Evolutionary conservation across 306 rosid species (phyloP).

Genomic region (Nissolia schottii): DNA sequence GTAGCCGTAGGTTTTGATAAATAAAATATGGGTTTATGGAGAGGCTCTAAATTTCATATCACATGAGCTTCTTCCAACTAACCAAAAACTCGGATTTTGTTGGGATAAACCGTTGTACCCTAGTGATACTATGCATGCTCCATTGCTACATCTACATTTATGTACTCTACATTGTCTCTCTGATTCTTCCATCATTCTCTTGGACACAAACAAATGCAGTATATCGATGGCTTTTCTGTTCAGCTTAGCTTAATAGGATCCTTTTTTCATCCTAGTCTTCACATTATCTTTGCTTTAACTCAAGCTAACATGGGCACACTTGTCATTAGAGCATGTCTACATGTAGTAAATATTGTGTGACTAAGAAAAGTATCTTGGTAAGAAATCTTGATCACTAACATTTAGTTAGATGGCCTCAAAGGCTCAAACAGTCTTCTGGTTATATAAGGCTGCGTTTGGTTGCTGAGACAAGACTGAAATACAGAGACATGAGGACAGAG

Average conservation of each 20-base stretch:
- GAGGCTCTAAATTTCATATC: background rate
- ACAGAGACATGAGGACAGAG: too few species aligned
- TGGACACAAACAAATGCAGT: background rate
- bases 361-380: background rate
- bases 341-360: background rate
- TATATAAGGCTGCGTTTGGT: too few species aligned
- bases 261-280: background rate
- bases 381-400: background rate
- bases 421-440: conserved; percentile 4
- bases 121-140: background rate
- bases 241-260: background rate
- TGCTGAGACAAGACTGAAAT: too few species aligned
- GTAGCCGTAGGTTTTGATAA: background rate
- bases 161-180: background rate
- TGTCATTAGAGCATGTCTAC: background rate
- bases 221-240: background rate
- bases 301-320: background rate
- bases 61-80: background rate
- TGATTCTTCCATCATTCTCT: background rate
- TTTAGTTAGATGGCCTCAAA: background rate
- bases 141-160: background rate
- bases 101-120: background rate
- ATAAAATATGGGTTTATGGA: background rate
- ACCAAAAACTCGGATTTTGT: background rate
- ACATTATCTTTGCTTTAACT: background rate